phyloP scores from a whole-genome alignment of 306 rosid species.

The Cicer yamashitae region DNA sequence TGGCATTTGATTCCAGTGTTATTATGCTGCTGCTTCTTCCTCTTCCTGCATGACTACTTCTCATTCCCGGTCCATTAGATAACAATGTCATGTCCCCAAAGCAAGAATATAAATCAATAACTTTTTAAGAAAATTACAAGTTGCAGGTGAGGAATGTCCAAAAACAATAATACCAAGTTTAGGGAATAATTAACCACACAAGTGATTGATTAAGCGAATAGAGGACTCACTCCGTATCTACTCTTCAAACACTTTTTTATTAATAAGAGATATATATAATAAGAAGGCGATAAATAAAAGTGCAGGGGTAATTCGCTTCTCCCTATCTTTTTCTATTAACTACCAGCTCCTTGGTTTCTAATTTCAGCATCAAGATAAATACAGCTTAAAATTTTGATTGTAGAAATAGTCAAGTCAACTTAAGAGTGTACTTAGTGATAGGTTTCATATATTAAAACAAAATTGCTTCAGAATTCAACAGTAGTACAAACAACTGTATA shows the following conservation, averaged over 20 bases:
- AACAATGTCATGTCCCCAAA: background rate
- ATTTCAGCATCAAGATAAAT: conserved; percentile 23
- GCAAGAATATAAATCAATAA: background rate
- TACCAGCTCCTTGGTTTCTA: conserved; percentile 5
- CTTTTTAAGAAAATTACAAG: background rate
- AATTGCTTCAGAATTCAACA: too few species aligned
- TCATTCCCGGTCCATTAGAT: conserved; percentile 1
- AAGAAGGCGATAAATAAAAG: background rate
- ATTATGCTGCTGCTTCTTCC: background rate
- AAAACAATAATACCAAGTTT: conserved; percentile 1
- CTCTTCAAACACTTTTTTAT: background rate
- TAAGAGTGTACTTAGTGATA: too few species aligned
- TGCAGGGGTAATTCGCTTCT: background rate
- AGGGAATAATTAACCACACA: background rate
- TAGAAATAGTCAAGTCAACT: too few species aligned
- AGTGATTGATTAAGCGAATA: background rate
- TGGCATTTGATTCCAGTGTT: background rate
- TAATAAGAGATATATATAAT: background rate
- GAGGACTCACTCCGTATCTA: background rate
- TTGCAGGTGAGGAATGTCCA: background rate
- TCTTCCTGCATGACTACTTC: conserved; percentile 65
- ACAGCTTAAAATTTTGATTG: background rate
- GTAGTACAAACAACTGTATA: too few species aligned
- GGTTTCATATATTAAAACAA: too few species aligned
- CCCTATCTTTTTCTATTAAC: conserved; percentile 4